These are phyloP conservation scores for Lactarius evosmus DNA, from an alignment of 768 basidiomycete genomes.

Conservation along the genomic window DNA sequence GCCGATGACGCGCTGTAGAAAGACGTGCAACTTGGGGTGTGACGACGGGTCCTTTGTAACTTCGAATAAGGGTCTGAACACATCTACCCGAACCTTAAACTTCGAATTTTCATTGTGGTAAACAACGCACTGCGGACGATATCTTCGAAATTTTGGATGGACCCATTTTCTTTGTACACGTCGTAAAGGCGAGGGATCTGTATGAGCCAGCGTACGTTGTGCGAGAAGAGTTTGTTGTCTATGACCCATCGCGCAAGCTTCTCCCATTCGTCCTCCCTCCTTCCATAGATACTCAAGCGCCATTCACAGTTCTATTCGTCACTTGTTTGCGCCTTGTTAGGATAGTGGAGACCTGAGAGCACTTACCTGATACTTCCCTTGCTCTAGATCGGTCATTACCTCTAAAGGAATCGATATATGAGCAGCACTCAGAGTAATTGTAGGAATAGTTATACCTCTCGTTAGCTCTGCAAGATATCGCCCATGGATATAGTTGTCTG, in stretches of 20 bases:
- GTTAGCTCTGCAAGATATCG: slow-evolving; percentile 94
- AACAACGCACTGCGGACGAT: slow-evolving; percentile 74
- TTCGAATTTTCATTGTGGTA: background rate
- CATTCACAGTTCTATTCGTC: slow-evolving; percentile 85
- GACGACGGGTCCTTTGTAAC: slow-evolving; percentile 87
- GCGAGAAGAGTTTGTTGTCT: slow-evolving; percentile 87
- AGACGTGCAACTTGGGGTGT: slow-evolving; percentile 93
- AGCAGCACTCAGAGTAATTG: background rate
- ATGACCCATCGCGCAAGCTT: slow-evolving; percentile 97
- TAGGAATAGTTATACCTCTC: slow-evolving; percentile 51
- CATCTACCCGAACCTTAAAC: slow-evolving; percentile 48
- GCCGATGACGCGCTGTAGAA: slow-evolving; percentile 92
- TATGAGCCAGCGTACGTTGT: slow-evolving; percentile 97
- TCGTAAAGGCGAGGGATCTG: slow-evolving; percentile 94
- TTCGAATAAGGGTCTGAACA: slow-evolving; percentile 92
- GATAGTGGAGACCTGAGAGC: background rate
- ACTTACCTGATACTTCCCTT: slow-evolving; percentile 93
- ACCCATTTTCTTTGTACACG: slow-evolving; percentile 87
- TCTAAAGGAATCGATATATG: slow-evolving; percentile 47
- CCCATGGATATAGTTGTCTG: slow-evolving; percentile 91
- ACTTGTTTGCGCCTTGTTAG: background rate
- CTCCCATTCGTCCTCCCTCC: slow-evolving; percentile 86
- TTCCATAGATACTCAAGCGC: slow-evolving; percentile 94
- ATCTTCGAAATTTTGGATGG: slow-evolving; percentile 84
- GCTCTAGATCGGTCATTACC: slow-evolving; percentile 95